Evolutionary conservation across 2,329 filamentous ascomycete species (phyloP), one percentile per base, ranked within the genome.

Genomic region (Aspergillus thermomutatus): DNA sequence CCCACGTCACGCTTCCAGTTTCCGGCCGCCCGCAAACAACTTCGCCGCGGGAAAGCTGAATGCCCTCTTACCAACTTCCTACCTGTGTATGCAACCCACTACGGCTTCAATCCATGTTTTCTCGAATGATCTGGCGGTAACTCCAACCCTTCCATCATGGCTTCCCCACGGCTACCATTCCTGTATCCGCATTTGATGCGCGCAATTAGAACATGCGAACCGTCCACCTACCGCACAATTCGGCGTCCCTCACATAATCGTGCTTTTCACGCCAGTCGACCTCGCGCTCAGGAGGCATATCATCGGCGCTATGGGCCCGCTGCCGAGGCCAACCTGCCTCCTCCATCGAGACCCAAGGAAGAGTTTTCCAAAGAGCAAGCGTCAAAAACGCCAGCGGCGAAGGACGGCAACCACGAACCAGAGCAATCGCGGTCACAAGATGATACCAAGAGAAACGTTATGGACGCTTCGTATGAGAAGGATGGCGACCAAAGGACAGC

Each of bases 181-280:
- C 78, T 90, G 19, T 90, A 89, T 64, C 87, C 88, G 48, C 84
- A 86, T 63, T 73, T 90, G 54, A 83, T 87, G 72, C 84, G 86
- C 54, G 78, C 80, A 17, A 71, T 80, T 61, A 78, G 80, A 67
- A 72, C 72, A 69, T 84, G 73, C 69, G 78, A 74, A 69, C 77
- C 72, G 43, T 75, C 61, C 28, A 75, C 72, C 25, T 74, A 77
- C 63, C 70, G 76, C 64, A 72, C 77, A 14, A 72, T 80, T 53
- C 72, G 77, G 59, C 67, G 75, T 34, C 67, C 66, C 50, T 69
- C 60, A 55, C 57, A 48, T 54, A 63, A 53, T 61, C 62, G 64
- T 61, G 43, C 61, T 27, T 73, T 79, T 49, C 74, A 77, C 56
- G 72, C 73, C n/a, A 70, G 69, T 49, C 69, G 61, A 37, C 62